A percentile compares a stretch with the other conserved stretches of the same genome.
Evolutionary conservation across 2,329 filamentous ascomycete species (phyloP).

Genomic region (Arthroderma sp.): DNA sequence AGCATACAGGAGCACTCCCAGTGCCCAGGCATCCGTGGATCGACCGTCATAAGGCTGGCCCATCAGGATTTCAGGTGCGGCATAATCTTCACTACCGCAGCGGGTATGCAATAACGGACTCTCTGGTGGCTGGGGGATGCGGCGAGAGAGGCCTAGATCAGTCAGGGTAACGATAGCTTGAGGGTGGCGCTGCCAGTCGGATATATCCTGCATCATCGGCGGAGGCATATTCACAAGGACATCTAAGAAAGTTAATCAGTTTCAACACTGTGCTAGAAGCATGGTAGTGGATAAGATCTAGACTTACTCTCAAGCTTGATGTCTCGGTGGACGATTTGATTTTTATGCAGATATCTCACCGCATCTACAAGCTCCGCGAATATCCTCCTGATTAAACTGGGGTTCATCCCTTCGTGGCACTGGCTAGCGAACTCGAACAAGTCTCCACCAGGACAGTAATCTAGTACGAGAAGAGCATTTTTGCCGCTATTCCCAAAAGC

Average conservation of each 20-base stretch:
- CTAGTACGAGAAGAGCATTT: conserved; percentile 71
- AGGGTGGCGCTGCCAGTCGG: conserved; percentile 63
- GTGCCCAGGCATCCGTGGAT: conserved; percentile 83
- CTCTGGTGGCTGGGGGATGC: conserved; percentile 57
- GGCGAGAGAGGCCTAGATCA: conserved; percentile 78
- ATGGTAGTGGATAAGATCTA: conserved; percentile 1
- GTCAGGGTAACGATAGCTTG: conserved; percentile 78
- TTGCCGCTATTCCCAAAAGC: conserved; percentile 76
- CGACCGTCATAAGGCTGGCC: conserved; percentile 89
- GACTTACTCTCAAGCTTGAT: conserved; percentile 90
- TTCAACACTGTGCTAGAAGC: background rate
- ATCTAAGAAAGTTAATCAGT: conserved; percentile 41
- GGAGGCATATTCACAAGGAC: conserved; percentile 76
- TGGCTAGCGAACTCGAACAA: conserved; percentile 81
- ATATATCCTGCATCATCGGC: conserved; percentile 50
- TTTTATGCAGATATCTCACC: conserved; percentile 69
- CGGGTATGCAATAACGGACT: conserved; percentile 84
- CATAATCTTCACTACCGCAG: conserved; percentile 94
- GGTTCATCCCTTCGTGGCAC: conserved; percentile 48
- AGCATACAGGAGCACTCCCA: conserved; percentile 86
- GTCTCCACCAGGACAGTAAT: conserved; percentile 87
- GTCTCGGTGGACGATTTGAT: conserved; percentile 86
- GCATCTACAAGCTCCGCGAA: conserved; percentile 82
- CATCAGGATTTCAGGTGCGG: conserved; percentile 89
- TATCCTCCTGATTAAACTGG: conserved; percentile 53